Percentiles rank a stretch among this genome's conserved stretches.
Conservation (phyloP, 225 moss, liverwort and hornwort genomes). For the Anthoceros angustus region DNA sequence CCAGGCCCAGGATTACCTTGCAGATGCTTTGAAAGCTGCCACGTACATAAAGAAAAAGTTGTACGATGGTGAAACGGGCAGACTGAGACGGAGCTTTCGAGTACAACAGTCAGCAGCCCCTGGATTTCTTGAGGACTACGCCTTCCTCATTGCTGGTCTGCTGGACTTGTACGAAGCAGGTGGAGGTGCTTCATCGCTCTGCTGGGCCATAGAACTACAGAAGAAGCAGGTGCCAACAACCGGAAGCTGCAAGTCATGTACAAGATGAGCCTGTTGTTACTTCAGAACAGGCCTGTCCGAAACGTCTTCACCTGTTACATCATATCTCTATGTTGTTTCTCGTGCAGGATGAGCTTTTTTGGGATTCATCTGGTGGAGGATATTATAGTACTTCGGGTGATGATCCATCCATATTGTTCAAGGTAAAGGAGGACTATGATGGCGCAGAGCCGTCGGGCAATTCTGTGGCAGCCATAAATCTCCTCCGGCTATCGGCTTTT, state of each 20-base stretch:
- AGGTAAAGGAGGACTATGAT: conserved; percentile 94
- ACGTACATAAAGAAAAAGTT: conserved; percentile 51
- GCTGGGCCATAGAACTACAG: conserved; percentile 85
- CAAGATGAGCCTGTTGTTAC: neutral
- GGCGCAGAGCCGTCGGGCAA: conserved; percentile 98
- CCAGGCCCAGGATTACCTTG: conserved; percentile 67
- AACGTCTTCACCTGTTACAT: neutral
- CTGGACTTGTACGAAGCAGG: conserved; percentile 75
- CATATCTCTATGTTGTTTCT: neutral
- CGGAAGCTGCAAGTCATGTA: neutral
- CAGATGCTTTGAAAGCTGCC: conserved; percentile 52
- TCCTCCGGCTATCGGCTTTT: conserved; percentile 52
- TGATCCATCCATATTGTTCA: conserved; percentile 73
- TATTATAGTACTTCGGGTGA: conserved; percentile 78
- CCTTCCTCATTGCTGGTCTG: conserved; percentile 80
- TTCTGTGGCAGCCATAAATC: conserved; percentile 77
- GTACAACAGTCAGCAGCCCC: conserved; percentile 58
- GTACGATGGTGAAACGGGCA: conserved; percentile 49
- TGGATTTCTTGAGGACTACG: conserved; percentile 87
- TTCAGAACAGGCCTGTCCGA: neutral
- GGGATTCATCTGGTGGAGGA: conserved; percentile 73
- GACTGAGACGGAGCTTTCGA: conserved; percentile 60
- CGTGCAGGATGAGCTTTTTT: conserved; percentile 70
- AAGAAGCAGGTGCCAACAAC: conserved; percentile 42
- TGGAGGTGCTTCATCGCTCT: conserved; percentile 64